Percentiles rank a stretch among this genome's conserved stretches.
These are phyloP conservation scores for Pseudozyma thailandica DNA, from an alignment of 1,284 basidiomycete genomes.

Conservation along the genomic window DNA sequence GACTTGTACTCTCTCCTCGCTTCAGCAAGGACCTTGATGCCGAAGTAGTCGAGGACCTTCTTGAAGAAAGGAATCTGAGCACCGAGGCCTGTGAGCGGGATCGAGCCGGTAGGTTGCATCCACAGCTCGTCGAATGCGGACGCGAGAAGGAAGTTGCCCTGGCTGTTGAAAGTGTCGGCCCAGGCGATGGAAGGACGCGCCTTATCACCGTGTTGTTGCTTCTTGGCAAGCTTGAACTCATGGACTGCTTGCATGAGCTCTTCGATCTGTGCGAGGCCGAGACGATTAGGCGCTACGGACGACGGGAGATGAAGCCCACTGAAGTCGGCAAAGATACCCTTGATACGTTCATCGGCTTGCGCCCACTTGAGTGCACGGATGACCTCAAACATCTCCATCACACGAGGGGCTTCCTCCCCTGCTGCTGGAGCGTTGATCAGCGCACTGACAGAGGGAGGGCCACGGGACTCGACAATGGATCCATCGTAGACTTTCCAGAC, in stretches of 20 bases:
- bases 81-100: constrained; percentile 69
- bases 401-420: constrained; percentile 51
- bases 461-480: constrained; percentile 61
- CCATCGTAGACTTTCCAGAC: constrained; percentile 67
- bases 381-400: constrained; percentile 69
- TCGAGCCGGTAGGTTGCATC: constrained; percentile 68
- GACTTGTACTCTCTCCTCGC: constrained; percentile 69
- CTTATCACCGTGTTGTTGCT: constrained; percentile 60
- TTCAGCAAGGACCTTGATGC: constrained; percentile 69
- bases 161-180: constrained; percentile 69
- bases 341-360: constrained; percentile 67
- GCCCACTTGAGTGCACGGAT: constrained; percentile 68
- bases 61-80: constrained; percentile 60
- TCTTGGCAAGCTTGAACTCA: constrained; percentile 68
- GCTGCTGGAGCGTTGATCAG: constrained; percentile 45
- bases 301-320: constrained; percentile 67
- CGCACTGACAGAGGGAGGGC: constrained; percentile 38
- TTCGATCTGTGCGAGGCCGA: constrained; percentile 70
- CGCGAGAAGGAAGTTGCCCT: constrained; percentile 68
- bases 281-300: constrained; percentile 55
- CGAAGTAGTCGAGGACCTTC: constrained; percentile 69
- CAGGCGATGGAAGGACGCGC: constrained; percentile 67
- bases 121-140: constrained; percentile 70
- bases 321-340: constrained; percentile 70
- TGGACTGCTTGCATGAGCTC: constrained; percentile 69